Base-by-base conservation (phyloP, 345 rosid species). In the Carallia pectinifolia region DNA sequence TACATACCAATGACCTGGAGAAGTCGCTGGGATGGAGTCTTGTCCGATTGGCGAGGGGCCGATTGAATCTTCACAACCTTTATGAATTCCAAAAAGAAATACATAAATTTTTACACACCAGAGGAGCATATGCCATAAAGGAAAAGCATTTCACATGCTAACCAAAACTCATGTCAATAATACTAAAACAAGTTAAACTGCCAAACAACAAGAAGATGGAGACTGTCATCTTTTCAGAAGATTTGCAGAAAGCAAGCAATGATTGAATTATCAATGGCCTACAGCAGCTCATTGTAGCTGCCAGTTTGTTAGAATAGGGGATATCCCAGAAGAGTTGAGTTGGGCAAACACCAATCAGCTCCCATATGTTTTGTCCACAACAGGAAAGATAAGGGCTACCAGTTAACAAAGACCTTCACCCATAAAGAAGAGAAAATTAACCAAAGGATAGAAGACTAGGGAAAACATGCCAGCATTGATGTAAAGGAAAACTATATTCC, bases 1-100 rank as follows among this genome's bases (percentile, higher is more conserved):
- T 74, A 66, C 88, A 70, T 86, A 95, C 99, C 98, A 72, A 88
- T 86, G 81, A 95, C 90, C 81, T 87, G 96, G 62, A 95, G 89
- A 79, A 90, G 92, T 55, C 94, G 85, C 33, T 48, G 85, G 53
- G 93, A 87, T 38, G 96, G 83, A 75, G 70, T 73, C 81, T 89
- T 92, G 52, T 88, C 82, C 67, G 81, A 74, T 23, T 82, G 85
- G 73, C 90, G 88, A 61, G 84, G 85, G 63, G 77, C 77, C 47
- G 90, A 69, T 71, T 84, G 99, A 77, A 70, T 77, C 83, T 92
- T 92, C 58, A 56, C 78, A 66, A 65, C 90, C 99, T 95, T 73
- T 38, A 61, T 2, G 60, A 34, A 76, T 69, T 77, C 74, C 50
- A 52, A 19, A 58, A 71, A 71, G 44, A 65, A 48, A 33, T 36